A percentile compares a stretch with the other conserved stretches of the same genome.
These are phyloP conservation scores for Capronia americana DNA, from an alignment of 2,329 filamentous ascomycete genomes.

Conservation along the genomic window DNA sequence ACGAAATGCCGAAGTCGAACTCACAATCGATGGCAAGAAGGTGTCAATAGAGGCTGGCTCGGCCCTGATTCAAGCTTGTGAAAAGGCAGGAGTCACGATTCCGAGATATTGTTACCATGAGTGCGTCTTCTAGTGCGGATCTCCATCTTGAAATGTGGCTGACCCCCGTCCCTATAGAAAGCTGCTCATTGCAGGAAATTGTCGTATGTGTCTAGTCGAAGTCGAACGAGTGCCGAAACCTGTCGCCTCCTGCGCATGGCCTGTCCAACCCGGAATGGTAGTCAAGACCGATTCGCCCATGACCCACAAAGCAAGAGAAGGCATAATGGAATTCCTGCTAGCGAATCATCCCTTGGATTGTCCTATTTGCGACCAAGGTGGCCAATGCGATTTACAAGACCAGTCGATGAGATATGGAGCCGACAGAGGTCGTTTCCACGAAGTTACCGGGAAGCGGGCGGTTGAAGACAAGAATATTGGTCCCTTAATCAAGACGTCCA, in stretches of 20 bases:
- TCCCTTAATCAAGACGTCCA: slow-evolving; percentile 97
- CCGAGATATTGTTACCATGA: slow-evolving; percentile 99
- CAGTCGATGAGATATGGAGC: slow-evolving; percentile 99
- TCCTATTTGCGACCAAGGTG: slow-evolving; percentile 97
- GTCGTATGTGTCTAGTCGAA: slow-evolving; percentile 99
- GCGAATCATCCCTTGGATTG: slow-evolving; percentile 97
- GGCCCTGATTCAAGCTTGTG: slow-evolving; percentile 97
- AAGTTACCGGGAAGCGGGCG: slow-evolving; percentile 91
- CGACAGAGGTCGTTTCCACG: slow-evolving; percentile 95
- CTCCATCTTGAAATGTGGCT: slow-evolving; percentile 12
- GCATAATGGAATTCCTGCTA: slow-evolving; percentile 98
- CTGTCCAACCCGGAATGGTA: slow-evolving; percentile 97
- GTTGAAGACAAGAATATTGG: slow-evolving; percentile 99
- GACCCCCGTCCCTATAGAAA: slow-evolving; percentile 65
- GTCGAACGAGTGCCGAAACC: slow-evolving; percentile 96
- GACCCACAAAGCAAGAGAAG: slow-evolving; percentile 96
- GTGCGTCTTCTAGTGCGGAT: slow-evolving; percentile 54
- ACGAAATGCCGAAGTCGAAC: slow-evolving; percentile 89
- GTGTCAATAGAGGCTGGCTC: slow-evolving; percentile 97
- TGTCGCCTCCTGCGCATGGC: slow-evolving; percentile 98
- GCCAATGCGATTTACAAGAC: slow-evolving; percentile 98
- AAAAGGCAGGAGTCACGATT: slow-evolving; percentile 90
- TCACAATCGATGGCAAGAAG: slow-evolving; percentile 98
- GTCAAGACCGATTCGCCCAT: slow-evolving; percentile 98
- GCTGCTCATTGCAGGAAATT: slow-evolving; percentile 98